Evolutionary conservation across 257 asterid species (phyloP).

Genomic region (Solanum tacnaense): DNA sequence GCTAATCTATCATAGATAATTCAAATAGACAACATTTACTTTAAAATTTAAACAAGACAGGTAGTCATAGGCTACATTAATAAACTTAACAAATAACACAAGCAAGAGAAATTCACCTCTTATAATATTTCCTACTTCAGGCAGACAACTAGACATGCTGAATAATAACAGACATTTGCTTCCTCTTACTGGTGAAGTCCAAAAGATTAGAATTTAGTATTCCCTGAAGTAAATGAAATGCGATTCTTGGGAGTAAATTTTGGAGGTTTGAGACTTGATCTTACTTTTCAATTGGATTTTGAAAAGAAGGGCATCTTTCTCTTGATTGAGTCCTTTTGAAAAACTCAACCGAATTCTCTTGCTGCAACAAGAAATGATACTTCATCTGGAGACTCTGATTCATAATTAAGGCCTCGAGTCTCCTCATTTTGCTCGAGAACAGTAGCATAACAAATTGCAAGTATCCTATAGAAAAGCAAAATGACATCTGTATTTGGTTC

Average conservation of each 20-base stretch:
- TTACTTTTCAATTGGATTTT: conserved; percentile 66
- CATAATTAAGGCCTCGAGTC: conserved; percentile 57
- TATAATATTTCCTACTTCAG: background rate
- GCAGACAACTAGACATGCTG: conserved; percentile 20
- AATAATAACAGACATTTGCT: conserved; percentile 81
- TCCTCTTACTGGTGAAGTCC: conserved; percentile 91
- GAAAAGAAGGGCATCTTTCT: conserved; percentile 58
- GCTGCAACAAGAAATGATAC: conserved; percentile 86
- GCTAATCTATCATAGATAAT: too few relatives aligned
- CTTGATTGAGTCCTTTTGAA: conserved; percentile 70
- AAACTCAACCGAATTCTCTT: conserved; percentile 86
- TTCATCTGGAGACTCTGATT: conserved; percentile 93
- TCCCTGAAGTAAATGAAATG: conserved; percentile 42
- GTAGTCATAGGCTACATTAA: background rate
- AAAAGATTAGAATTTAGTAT: conserved; percentile 55
- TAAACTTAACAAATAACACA: too few relatives aligned
- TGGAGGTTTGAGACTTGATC: background rate
- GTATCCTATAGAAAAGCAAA: conserved; percentile 64
- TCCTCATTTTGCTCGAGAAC: conserved; percentile 71
- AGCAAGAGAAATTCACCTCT: background rate
- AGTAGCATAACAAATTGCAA: conserved; percentile 76
- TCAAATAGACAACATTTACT: too few relatives aligned
- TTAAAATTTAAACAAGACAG: background rate
- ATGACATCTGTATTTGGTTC: conserved; percentile 50
- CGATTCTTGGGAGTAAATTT: background rate